A percentile compares a stretch with the other conserved stretches of the same genome.
Conservation (phyloP, 1,284 basidiomycete genomes). For the Takashimella koratensis region DNA sequence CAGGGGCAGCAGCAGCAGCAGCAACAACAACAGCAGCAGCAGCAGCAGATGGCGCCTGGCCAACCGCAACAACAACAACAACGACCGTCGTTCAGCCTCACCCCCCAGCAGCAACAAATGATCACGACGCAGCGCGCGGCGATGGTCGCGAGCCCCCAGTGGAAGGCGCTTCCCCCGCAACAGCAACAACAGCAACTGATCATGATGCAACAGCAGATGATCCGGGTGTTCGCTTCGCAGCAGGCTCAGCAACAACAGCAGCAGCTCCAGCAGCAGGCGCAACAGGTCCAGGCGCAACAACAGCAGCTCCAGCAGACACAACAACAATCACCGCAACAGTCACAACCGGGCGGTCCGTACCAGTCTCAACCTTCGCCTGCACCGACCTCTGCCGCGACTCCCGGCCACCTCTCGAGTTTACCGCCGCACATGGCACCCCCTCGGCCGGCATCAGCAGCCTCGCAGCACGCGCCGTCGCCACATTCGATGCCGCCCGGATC, state of each 20-base stretch:
- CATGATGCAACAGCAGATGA: constrained; percentile 28
- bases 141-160: constrained; percentile 23
- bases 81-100: constrained; percentile 16
- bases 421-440: constrained; percentile 43
- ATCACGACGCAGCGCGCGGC: constrained; percentile 20
- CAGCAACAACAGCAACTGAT: constrained; percentile 36
- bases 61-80: constrained; percentile 10
- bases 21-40: constrained; percentile 18
- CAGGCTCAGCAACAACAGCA: constrained; percentile 17
- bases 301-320: constrained; percentile 27
- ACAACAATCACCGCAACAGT: constrained; percentile 21
- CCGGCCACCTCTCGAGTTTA: constrained; percentile 25
- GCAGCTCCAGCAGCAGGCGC: constrained; percentile 22
- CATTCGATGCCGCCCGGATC: constrained; percentile 22
- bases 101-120: constrained; percentile 36
- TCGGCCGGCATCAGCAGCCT: constrained; percentile 38
- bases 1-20: constrained; percentile 28
- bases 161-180: constrained; percentile 27
- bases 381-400: constrained; percentile 1
- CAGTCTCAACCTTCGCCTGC: constrained; percentile 5
- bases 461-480: constrained; percentile 33
- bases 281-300: constrained; percentile 18
- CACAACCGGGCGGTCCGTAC: constrained; percentile 6
- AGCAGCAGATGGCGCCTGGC: constrained; percentile 16
- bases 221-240: constrained; percentile 21